These are phyloP conservation scores for Pythium folliculosum DNA, from an alignment of 352 stramenopile genomes.

Conservation along the genomic window DNA sequence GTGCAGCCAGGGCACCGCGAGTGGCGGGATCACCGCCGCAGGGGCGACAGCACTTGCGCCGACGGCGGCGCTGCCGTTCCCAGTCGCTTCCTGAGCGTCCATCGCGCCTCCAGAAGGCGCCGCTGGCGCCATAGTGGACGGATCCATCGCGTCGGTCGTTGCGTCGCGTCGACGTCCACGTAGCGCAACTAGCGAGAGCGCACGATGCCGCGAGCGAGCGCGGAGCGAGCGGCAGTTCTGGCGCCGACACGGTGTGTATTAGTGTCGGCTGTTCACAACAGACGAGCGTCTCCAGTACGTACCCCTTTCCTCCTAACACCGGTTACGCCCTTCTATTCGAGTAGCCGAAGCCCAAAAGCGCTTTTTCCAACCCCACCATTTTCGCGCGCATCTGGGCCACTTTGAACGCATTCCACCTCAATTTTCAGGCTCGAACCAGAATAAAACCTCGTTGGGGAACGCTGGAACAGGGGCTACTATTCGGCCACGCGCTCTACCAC, in stretches of 20 bases:
- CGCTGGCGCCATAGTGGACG: neutral
- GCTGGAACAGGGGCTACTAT: constrained; percentile 2
- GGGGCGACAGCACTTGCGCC: neutral
- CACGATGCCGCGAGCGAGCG: neutral
- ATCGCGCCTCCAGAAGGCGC: neutral
- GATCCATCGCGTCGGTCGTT: constrained; percentile 13
- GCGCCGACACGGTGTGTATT: neutral
- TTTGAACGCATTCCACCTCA: constrained; percentile 5
- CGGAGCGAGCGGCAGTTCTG: neutral
- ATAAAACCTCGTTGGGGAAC: constrained; percentile 16
- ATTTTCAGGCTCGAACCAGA: neutral
- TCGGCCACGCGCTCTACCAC: constrained; percentile 17
- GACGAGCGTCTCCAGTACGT: neutral
- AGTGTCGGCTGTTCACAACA: constrained; percentile 11
- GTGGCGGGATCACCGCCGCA: constrained; percentile 31
- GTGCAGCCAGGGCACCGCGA: constrained; percentile 60
- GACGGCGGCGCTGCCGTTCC: neutral
- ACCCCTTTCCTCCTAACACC: neutral
- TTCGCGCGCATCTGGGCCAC: constrained; percentile 2
- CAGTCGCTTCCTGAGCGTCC: neutral
- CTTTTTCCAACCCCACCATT: neutral
- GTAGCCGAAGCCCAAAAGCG: constrained; percentile 8
- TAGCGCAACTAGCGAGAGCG: neutral
- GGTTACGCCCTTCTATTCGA: constrained; percentile 11
- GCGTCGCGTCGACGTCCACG: neutral